Conservation (phyloP, 225 moss, liverwort and hornwort genomes). For the Thuidium tamariscinum region DNA sequence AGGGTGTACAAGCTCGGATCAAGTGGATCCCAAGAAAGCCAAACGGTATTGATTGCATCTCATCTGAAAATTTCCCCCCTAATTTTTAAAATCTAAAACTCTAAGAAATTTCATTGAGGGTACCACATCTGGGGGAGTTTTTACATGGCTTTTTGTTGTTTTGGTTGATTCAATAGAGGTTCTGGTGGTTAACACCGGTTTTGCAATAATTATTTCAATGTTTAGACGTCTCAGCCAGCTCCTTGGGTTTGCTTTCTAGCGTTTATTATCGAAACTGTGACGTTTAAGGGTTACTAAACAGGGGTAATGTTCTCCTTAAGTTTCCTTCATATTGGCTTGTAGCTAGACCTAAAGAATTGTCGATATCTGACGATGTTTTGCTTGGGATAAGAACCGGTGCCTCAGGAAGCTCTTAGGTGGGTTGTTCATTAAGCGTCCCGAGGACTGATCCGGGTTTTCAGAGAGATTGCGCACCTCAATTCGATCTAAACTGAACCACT, state of each 20-base stretch:
- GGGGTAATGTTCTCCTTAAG: background rate
- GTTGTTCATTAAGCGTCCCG: background rate
- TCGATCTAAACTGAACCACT: background rate
- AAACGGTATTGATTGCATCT: slow-evolving; percentile 40
- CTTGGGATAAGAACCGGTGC: background rate
- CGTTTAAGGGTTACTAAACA: background rate
- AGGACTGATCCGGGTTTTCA: background rate
- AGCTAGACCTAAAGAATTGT: background rate
- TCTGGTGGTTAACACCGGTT: background rate
- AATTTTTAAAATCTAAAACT: accelerated
- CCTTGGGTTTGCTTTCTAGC: background rate
- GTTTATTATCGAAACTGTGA: background rate
- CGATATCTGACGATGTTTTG: background rate
- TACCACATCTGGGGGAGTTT: no score
- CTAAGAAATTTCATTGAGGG: background rate
- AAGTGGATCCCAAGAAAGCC: slow-evolving; percentile 88
- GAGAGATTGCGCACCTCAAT: background rate
- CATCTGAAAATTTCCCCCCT: no score
- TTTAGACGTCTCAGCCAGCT: background rate
- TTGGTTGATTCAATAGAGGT: background rate
- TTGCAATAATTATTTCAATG: background rate
- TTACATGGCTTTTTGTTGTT: background rate
- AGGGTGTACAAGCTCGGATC: slow-evolving; percentile 37
- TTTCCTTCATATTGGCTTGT: background rate
- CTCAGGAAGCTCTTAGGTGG: background rate